A percentile compares a stretch with the other conserved stretches of the same genome.
These are phyloP conservation scores for Neocatenulostroma microsporum DNA, from an alignment of 2,329 filamentous ascomycete species.

Conservation along the genomic window DNA sequence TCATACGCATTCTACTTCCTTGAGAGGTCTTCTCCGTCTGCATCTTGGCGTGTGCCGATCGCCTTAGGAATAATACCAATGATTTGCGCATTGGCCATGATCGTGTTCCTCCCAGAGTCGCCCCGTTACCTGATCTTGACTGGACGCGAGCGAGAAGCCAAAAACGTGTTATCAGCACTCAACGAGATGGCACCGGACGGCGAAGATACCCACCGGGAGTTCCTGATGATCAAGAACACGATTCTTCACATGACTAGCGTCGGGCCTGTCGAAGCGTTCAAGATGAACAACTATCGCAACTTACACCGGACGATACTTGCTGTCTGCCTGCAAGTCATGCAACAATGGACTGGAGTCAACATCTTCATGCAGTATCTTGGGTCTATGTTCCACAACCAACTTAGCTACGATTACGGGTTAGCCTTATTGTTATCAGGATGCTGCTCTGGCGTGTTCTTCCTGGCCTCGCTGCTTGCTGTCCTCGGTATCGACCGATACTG, in stretches of 20 bases:
- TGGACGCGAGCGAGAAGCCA: conserved; percentile 46
- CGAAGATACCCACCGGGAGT: conserved; percentile 39
- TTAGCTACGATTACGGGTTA: conserved; percentile 19
- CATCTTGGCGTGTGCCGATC: conserved; percentile 24
- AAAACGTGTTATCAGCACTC: conserved; percentile 40
- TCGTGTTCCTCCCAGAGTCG: conserved; percentile 23
- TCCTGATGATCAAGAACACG: conserved; percentile 46
- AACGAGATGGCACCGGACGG: conserved; percentile 42
- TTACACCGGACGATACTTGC: conserved; percentile 27
- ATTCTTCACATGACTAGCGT: conserved; percentile 37
- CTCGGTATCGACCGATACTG: conserved; percentile 34
- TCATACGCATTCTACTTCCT: conserved; percentile 8
- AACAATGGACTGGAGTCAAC: conserved; percentile 30
- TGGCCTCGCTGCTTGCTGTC: conserved; percentile 44
- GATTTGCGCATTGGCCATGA: conserved; percentile 17
- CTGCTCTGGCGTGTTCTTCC: conserved; percentile 41
- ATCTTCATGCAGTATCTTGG: conserved; percentile 37
- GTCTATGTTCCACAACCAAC: conserved; percentile 35
- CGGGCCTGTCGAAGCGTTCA: conserved; percentile 21
- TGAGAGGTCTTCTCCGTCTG: conserved; percentile 10
- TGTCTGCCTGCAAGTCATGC: conserved; percentile 28
- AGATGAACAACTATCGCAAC: conserved; percentile 26
- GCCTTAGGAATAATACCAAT: conserved; percentile 23
- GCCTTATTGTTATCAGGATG: conserved; percentile 27
- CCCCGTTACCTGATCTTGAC: conserved; percentile 47